Percentiles rank a stretch among this genome's conserved stretches.
phyloP scores from a whole-genome alignment of 495 filamentous ascomycete species.

The Hypoxylon fragiforme region DNA sequence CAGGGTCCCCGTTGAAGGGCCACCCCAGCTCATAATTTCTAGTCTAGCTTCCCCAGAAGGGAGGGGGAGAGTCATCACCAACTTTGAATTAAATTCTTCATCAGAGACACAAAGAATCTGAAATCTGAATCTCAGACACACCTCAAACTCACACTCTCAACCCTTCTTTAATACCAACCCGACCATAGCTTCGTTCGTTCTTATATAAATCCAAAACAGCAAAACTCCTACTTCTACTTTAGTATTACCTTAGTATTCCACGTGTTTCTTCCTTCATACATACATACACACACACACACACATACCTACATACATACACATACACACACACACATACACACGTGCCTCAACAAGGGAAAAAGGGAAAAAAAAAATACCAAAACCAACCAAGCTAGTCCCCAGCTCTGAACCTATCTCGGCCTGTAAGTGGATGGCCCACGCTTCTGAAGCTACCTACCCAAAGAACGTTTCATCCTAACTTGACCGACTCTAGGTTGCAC shows the following conservation, averaged over 20 bases:
- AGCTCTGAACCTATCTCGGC: conserved; percentile 8
- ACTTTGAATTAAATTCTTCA: conserved; percentile 3
- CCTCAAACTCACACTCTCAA: no score
- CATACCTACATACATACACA: conserved; percentile 7
- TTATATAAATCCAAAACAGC: no score
- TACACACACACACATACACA: conserved; percentile 8
- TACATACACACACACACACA: conserved; percentile 6
- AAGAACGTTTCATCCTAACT: conserved; percentile 11
- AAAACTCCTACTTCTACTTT: no score
- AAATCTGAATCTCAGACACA: no score
- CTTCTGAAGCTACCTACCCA: not conserved
- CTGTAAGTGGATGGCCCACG: conserved; percentile 13
- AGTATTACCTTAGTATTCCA: no score
- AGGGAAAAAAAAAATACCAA: not conserved
- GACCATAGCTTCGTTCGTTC: no score
- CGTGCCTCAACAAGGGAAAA: conserved; percentile 10
- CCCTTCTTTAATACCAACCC: no score
- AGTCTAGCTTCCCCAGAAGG: conserved; percentile 28
- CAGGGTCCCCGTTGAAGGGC: conserved; percentile 12
- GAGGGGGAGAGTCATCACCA: conserved; percentile 12
- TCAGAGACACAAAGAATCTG: no score
- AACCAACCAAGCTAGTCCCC: not conserved
- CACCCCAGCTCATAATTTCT: conserved; percentile 22
- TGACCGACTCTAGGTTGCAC: conserved; percentile 6
- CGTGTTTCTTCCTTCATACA: conserved; percentile 20